Base-by-base conservation (phyloP, 176 grass and related monocot species). In the Aegilops longissima region DNA sequence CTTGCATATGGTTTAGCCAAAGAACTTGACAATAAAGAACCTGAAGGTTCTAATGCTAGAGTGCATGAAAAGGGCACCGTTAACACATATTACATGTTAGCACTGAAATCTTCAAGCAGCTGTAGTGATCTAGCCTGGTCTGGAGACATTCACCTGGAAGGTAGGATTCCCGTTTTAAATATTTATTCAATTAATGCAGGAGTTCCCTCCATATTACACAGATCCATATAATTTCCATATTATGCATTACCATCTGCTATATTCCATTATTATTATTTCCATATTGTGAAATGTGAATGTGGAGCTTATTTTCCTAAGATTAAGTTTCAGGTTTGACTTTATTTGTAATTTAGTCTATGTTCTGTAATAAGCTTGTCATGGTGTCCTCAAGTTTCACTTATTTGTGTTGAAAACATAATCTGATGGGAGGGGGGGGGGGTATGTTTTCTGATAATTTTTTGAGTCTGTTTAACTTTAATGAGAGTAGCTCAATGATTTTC, bases 1-100 rank as follows among this genome's bases (percentile, higher is more conserved):
- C 93, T 98, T 84, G 92, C 96, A 20, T 94, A 96, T 92, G 96
- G 93, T 91, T 90, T 98, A 79, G 91, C 93, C 49, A 96, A 98
- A 87, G 92, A 98, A 87, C 71, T 98, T 10, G 86, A 92, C 63
- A 84, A 82, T 40, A 82, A 85, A 86, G 82, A 95, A 58, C 35
- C 73, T 17, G 91, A 79, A 77, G 80, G 84, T 82, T 82, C 78
- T 30, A 86, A 87, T 68, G 49, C 36, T 80, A 89, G 78, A 78
- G 25, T 86, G 51, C 82, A 83, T 61, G 76, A 72, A 86, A 92
- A 68, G 40, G 80, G 87, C 16, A 54, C 76, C 33, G 64, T 86
- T 85, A 93, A 88, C 70, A 88, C 80, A 66, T 76, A 88, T 91
- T 98, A 88, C 84, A 98, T 98, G 96, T 92, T 92, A 70, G 85